Base-by-base conservation (phyloP, 495 filamentous ascomycete species). In the Melanomma pulvis-pyrius region DNA sequence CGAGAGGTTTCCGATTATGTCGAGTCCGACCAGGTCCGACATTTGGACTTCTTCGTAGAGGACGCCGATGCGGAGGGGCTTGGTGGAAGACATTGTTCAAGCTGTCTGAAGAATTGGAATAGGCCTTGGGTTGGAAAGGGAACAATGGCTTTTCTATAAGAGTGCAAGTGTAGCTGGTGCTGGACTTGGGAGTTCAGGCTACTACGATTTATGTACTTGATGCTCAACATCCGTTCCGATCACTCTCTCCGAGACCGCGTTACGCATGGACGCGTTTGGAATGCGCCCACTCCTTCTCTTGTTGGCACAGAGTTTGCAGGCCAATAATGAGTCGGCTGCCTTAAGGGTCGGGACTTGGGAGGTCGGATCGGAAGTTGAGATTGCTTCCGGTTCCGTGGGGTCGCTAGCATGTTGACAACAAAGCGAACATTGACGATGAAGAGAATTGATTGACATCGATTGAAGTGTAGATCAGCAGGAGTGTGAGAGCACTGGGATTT, bases 41-140 rank as follows among this genome's bases (percentile, higher is more conserved):
- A 68, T 57, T 68, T 72, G 69, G 55, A 59, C 48, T 12, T 67
- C 24, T 49, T 72, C 69, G 56, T 65, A 55, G 12, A 72, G 32
- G 41, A 68, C 69, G 51, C 65, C 69, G 57, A 72, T 69, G 50
- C 65, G 65, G 41, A 72, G 69, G 15, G 56, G 30, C 9, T n/a
- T n/a, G 30, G 53, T 4, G 28, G 51, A 54, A 9, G 51, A 30
- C 51, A 54, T 54, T 4, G 34, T 24, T 39, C 12, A 44, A 21
- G 32, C 3, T 25, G 48, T 9, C 3, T 6, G 15, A 1, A 25
- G 48, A 4, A 2, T 50, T 25, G 48, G 21, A 50, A 50, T 4
- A 44, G 39, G n/a, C n/a, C 2, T 44, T 44, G 9, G 9, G n/a
- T 44, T 44, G 39, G n/a, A 44, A 15, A 44, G 17, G 39, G 9